Evolutionary conservation across 768 basidiomycete species (phyloP), one percentile per base, ranked within the genome.

Genomic region (Auriscalpium orientale): DNA sequence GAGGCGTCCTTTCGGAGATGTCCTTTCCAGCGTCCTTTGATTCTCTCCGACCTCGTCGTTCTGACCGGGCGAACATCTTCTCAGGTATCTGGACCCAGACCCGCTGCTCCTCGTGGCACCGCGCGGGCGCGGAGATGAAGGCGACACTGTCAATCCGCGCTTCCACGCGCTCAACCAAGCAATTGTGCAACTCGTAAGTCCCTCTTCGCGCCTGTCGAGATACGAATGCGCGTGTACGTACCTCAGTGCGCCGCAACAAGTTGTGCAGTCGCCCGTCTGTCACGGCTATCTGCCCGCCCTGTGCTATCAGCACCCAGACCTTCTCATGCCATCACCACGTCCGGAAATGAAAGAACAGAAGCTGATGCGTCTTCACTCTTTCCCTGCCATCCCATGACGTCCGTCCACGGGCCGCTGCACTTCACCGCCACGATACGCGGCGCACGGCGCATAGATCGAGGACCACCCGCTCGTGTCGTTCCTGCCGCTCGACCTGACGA

Each of bases 401-500:
- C 43, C 34, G 36, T 21, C 50, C 54, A 46, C 48, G 51, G 58
- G 46, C 45, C 45, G 47, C 8, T 36, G 49, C 28, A 48, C 53
- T 59, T 28, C 43, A 62, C 54, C 47, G 51, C 22, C 12, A 28
- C 54, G 56, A 49, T 50, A 44, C 49, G 20, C 56, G 59, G 54
- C 54, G 54, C 60, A 20, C 33, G 51, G 52, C 44, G 49, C n/a
- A 51, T 49, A 98, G 95, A 98, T 99, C 69, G 94, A 98, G 68
- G 97, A 98, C 70, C 94, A 98, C 68, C 97, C 95, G 33, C 81
- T 99, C 43, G 97, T 99, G 20, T 94, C 93, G 2, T 99, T 99
- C 76, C 73, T 99, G 38, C 95, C 97, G 3, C 79, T 99, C 43
- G 93, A 99, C 72, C 82, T 98, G 36, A 85, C 92, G 15, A 82